phyloP scores from a whole-genome alignment of 2,329 filamentous ascomycete species.

The Ophiostoma perfectum region DNA sequence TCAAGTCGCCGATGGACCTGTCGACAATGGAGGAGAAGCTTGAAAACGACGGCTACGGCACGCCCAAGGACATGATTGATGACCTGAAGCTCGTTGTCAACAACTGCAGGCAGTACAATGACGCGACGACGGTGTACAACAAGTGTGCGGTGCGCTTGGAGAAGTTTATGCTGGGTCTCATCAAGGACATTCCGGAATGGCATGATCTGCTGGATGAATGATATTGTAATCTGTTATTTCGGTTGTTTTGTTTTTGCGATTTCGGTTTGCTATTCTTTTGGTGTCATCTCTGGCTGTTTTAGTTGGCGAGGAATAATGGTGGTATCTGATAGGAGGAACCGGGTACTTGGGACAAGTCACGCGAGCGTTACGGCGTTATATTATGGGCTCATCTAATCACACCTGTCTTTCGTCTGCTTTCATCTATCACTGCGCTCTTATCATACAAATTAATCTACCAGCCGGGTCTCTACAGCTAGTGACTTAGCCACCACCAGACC shows the following conservation, averaged over 20 bases:
- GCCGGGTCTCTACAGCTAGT: background rate
- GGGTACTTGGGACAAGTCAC: no score
- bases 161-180: conserved; percentile 92
- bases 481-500: background rate
- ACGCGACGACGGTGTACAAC: conserved; percentile 87
- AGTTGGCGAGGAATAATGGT: no score
- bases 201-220: conserved; percentile 33
- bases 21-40: conserved; percentile 96
- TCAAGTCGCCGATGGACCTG: conserved; percentile 95
- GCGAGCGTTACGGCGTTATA: no score
- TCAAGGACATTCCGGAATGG: conserved; percentile 91
- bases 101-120: conserved; percentile 95
- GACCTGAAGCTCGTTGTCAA: conserved; percentile 87
- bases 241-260: background rate
- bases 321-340: no score
- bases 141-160: conserved; percentile 91
- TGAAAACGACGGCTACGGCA: conserved; percentile 85
- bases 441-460: background rate
- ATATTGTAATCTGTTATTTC: background rate
- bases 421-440: no score
- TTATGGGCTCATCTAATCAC: no score
- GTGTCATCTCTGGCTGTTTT: background rate
- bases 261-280: background rate
- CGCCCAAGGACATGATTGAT: conserved; percentile 83
- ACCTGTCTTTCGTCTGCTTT: no score